Evolutionary conservation across 495 filamentous ascomycete species (phyloP).

Genomic region (Neurospora terricola): DNA sequence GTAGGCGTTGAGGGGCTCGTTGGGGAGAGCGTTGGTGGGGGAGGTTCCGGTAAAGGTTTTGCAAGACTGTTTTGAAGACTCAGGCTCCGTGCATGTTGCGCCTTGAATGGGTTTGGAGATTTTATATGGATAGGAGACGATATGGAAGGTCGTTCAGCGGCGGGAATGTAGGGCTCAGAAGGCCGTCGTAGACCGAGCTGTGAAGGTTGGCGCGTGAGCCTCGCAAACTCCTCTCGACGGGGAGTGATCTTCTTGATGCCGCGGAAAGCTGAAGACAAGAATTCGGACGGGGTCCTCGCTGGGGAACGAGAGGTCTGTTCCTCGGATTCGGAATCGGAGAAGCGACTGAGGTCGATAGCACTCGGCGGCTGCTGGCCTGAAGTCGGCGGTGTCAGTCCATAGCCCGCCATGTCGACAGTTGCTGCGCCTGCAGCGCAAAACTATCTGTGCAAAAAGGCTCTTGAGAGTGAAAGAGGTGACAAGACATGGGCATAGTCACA

Average conservation of each 20-base stretch:
- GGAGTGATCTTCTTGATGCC: constrained; percentile 39
- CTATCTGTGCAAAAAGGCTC: neutral
- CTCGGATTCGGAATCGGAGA: constrained; percentile 30
- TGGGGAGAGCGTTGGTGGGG: constrained; percentile 30
- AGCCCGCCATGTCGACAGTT: constrained; percentile 17
- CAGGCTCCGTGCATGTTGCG: constrained; percentile 38
- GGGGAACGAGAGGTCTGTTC: constrained; percentile 23
- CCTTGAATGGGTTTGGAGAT: constrained; percentile 8
- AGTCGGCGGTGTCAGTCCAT: constrained; percentile 20
- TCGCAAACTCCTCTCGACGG: constrained; percentile 26
- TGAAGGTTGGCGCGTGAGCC: constrained; percentile 22
- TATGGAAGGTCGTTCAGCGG: constrained; percentile 12
- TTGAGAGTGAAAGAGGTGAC: neutral
- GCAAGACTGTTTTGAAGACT: constrained; percentile 41
- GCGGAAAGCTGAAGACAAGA: constrained; percentile 40
- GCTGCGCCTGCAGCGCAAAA: constrained; percentile 6
- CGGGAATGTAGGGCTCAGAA: constrained; percentile 11
- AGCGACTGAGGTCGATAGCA: constrained; percentile 16
- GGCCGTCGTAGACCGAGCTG: constrained; percentile 22
- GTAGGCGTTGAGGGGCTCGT: constrained; percentile 25
- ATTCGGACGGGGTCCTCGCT: constrained; percentile 26
- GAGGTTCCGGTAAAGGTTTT: constrained; percentile 42
- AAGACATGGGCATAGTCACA: neutral
- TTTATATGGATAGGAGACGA: constrained; percentile 18
- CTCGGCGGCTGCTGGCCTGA: constrained; percentile 18